Conservation (phyloP, 2,329 filamentous ascomycete species). For the Hypoxylon sp. region DNA sequence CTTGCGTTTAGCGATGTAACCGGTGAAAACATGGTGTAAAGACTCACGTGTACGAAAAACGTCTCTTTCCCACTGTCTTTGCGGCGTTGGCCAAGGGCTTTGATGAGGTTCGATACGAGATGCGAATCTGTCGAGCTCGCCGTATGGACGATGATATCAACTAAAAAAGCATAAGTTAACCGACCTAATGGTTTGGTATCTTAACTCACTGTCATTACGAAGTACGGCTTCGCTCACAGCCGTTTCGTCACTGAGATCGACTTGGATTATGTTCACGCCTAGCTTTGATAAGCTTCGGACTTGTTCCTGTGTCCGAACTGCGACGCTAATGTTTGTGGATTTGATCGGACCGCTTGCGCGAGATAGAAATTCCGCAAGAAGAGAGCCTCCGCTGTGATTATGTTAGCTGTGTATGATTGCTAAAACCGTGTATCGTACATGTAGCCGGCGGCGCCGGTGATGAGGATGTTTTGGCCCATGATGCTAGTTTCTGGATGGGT, state of each 20-base stretch:
- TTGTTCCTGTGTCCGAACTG: slow-evolving; percentile 55
- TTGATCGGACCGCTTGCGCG: slow-evolving; percentile 46
- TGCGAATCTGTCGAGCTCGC: slow-evolving; percentile 53
- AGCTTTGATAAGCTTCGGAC: slow-evolving; percentile 52
- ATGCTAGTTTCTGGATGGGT: slow-evolving; percentile 1
- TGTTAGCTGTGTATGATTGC: neutral
- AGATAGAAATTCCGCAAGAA: slow-evolving; percentile 54
- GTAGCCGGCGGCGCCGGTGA: slow-evolving; percentile 49
- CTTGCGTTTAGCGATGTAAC: neutral
- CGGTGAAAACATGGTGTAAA: neutral
- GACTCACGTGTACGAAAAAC: slow-evolving; percentile 56
- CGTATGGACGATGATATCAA: slow-evolving; percentile 57
- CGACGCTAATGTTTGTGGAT: slow-evolving; percentile 51
- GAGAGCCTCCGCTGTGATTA: slow-evolving; percentile 51
- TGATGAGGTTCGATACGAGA: slow-evolving; percentile 52
- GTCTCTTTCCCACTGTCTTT: slow-evolving; percentile 48
- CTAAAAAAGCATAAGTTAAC: slow-evolving; percentile 47
- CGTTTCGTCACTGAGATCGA: slow-evolving; percentile 54
- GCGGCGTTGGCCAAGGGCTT: slow-evolving; percentile 54
- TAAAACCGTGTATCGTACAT: slow-evolving; percentile 17
- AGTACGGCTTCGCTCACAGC: slow-evolving; percentile 35
- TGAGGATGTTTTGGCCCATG: slow-evolving; percentile 48
- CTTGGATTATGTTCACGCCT: slow-evolving; percentile 51
- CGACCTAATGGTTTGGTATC: neutral
- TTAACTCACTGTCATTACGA: slow-evolving; percentile 37